Base-by-base conservation (phyloP, 2,329 filamentous ascomycete genomes). In the Talaromyces atroroseus region DNA sequence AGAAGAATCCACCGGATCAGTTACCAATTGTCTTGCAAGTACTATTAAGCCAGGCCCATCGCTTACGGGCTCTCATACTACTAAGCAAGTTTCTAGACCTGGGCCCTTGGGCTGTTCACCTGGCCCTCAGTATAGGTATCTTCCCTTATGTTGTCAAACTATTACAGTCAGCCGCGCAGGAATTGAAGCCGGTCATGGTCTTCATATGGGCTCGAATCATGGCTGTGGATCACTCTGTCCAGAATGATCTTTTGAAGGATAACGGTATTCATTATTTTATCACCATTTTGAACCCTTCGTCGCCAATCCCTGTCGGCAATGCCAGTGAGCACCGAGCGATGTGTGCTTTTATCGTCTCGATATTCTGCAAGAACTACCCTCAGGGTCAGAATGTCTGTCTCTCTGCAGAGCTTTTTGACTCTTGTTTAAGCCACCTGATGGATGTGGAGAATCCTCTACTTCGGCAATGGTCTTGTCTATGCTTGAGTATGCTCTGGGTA, bases 61-160 rank as follows among this genome's bases (percentile, higher is more conserved):
- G 94, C 63, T 83, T 99, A 24, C 82, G 94, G 50, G 94, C 94
- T 16, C 80, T 99, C 60, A 95, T 99, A 52, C 77, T 99, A 6
- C 80, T 99, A 0, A 94, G 92, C 57, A 90, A 91, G 62, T 99
- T 99, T 71, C 78, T 99, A 20, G 94, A 99, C 66, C 82, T 97
- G 40, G 94, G 94, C 0, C 94, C 94, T 0, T 99, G 94, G 94
- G 95, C 94, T 29, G 94, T 99, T n/a, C 94, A 97, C 70, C 83
- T 99, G 42, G 94, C 94, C 16, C 80, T 99, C 16, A 96, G 92
- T 71, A 99, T 99, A 60, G 94, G 94, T 23, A 99, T 99, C 60
- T 99, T 99, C 72, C 94, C 94, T 0, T 99, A 99, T 68, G 94
- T 99, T n/a, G 78, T 99, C 34, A 99, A 99, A 74, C 79, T 99